phyloP scores from a whole-genome alignment of 306 rosid genomes.

The Citrullus amarus region DNA sequence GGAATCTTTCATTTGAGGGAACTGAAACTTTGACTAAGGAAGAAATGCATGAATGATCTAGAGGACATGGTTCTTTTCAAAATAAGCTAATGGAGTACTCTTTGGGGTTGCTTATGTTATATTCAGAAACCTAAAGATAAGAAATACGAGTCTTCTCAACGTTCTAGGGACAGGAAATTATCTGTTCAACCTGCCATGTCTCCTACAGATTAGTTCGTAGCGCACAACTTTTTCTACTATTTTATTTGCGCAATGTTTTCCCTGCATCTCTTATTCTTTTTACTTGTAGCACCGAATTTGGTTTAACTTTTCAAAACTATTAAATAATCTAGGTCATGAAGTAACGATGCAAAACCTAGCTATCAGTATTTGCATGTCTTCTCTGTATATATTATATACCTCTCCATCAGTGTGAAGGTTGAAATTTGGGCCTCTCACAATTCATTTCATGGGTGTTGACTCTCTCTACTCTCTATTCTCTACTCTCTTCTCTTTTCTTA shows the following conservation, averaged over 20 bases:
- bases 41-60: background rate
- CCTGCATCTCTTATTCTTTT: background rate
- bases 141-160: no score
- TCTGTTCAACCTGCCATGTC: background rate
- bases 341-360: background rate
- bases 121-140: background rate
- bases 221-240: background rate
- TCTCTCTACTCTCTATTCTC: background rate
- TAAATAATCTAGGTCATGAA: background rate
- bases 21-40: background rate
- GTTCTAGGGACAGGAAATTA: background rate
- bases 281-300: background rate
- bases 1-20: background rate
- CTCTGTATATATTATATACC: background rate
- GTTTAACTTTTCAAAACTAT: background rate
- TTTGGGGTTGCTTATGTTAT: background rate
- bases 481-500: background rate
- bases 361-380: background rate
- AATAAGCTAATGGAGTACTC: background rate
- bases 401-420: background rate
- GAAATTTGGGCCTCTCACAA: background rate
- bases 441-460: background rate
- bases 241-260: background rate
- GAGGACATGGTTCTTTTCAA: background rate
- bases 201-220: background rate